Conservation (phyloP, 495 filamentous ascomycete genomes). For the Xylona heveae region DNA sequence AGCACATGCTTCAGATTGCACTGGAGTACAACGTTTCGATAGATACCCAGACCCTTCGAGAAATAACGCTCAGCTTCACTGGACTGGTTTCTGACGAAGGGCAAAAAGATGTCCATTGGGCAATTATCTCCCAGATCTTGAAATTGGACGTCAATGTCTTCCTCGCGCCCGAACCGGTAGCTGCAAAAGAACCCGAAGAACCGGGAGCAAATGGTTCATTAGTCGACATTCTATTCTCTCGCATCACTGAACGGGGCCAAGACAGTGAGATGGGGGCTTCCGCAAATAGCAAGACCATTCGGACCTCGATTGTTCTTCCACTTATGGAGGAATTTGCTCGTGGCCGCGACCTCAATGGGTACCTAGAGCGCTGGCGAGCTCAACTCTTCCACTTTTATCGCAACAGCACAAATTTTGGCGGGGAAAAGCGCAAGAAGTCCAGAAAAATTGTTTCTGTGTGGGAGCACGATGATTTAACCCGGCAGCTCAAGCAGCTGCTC, state of each 20-base stretch:
- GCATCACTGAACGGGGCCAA: constrained; percentile 9
- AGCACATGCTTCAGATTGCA: constrained; percentile 19
- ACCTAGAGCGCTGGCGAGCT: constrained; percentile 42
- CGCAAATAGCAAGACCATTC: constrained; percentile 13
- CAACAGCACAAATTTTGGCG: no score
- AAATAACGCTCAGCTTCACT: constrained; percentile 23
- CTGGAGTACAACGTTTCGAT: constrained; percentile 14
- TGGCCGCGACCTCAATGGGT: constrained; percentile 41
- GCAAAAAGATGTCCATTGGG: constrained; percentile 30
- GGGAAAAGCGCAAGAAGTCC: background rate
- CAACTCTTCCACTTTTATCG: no score
- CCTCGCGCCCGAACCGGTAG: constrained; percentile 21
- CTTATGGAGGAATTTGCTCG: constrained; percentile 40
- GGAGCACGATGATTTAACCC: constrained; percentile 38
- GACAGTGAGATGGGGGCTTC: constrained; percentile 5
- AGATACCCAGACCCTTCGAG: constrained; percentile 11
- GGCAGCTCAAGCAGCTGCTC: constrained; percentile 18
- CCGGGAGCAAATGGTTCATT: constrained; percentile 6
- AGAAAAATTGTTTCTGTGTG: constrained; percentile 25
- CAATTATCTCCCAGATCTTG: constrained; percentile 34
- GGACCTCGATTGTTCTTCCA: constrained; percentile 20
- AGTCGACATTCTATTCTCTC: constrained; percentile 15
- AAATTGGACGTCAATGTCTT: constrained; percentile 51
- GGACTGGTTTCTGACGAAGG: constrained; percentile 18
- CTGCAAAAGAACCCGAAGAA: constrained; percentile 6